Conservation (phyloP, 2,329 filamentous ascomycete species). For the Fusarium compactum region DNA sequence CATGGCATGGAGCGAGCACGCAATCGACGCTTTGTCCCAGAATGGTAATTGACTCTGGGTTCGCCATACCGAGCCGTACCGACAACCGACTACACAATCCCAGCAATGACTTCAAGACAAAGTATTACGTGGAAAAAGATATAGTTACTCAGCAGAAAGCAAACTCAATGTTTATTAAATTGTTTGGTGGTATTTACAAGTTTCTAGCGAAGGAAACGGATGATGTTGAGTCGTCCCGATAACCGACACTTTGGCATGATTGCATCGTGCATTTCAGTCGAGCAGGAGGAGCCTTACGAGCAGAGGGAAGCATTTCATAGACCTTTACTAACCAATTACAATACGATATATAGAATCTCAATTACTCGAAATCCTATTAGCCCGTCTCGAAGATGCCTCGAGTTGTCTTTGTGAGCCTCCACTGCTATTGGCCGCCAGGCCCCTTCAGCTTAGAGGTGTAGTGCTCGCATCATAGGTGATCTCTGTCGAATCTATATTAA, state of each 20-base stretch:
- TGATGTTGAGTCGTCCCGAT: constrained; percentile 9
- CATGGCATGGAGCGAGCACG: constrained; percentile 27
- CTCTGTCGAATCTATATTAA: not conserved
- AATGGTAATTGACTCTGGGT: constrained; percentile 12
- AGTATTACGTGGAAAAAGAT: not conserved
- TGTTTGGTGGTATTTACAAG: rapidly evolving
- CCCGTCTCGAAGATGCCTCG: not conserved
- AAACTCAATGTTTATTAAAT: not conserved
- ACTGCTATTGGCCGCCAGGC: not conserved
- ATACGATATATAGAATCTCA: not conserved
- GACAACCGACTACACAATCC: constrained; percentile 26
- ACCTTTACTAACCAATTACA: constrained; percentile 4
- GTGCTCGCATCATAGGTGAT: not conserved
- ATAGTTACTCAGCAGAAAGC: not conserved
- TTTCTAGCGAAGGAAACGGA: no score
- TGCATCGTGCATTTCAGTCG: constrained; percentile 4
- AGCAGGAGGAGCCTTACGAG: not conserved
- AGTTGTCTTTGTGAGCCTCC: not conserved
- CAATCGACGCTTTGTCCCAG: constrained; percentile 35
- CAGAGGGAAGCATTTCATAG: not conserved
- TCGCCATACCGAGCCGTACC: constrained; percentile 33
- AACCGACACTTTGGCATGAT: constrained; percentile 14
- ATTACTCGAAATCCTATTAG: not conserved
- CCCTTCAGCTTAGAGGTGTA: no score
- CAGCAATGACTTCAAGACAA: not conserved